These are phyloP conservation scores for Onygena corvina DNA, from an alignment of 2,329 filamentous ascomycete species.

Conservation along the genomic window DNA sequence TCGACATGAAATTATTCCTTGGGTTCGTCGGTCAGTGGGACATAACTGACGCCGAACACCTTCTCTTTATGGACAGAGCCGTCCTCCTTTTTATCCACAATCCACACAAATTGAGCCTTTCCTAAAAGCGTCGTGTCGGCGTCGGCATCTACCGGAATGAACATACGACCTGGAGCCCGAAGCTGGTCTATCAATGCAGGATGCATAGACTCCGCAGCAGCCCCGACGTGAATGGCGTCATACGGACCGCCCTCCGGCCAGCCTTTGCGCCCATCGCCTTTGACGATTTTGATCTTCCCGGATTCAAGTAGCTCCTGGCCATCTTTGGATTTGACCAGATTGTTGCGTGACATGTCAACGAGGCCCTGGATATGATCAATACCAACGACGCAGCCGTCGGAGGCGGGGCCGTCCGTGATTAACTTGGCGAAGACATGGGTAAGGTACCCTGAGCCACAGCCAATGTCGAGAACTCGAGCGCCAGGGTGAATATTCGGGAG, in stretches of 20 bases:
- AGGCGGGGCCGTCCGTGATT: slow-evolving; percentile 32
- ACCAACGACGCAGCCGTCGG: slow-evolving; percentile 49
- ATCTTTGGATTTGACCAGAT: slow-evolving; percentile 52
- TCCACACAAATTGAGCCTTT: slow-evolving; percentile 47
- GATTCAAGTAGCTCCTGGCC: slow-evolving; percentile 49
- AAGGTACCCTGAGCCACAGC: slow-evolving; percentile 68
- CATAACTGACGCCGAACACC: slow-evolving; percentile 51
- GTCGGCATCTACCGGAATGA: slow-evolving; percentile 50
- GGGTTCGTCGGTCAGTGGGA: slow-evolving; percentile 52
- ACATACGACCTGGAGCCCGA: slow-evolving; percentile 59
- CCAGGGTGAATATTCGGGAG: slow-evolving; percentile 45
- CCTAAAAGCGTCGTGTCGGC: slow-evolving; percentile 16
- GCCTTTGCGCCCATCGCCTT: slow-evolving; percentile 61
- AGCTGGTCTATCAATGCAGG: slow-evolving; percentile 63
- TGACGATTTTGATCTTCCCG: slow-evolving; percentile 58
- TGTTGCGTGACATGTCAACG: slow-evolving; percentile 49
- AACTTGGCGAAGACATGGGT: slow-evolving; percentile 80
- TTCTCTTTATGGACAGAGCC: slow-evolving; percentile 46
- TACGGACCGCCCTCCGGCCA: slow-evolving; percentile 52
- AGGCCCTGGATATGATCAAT: slow-evolving; percentile 61
- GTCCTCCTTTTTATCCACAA: slow-evolving; percentile 50
- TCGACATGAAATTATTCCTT: slow-evolving; percentile 8
- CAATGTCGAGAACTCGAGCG: slow-evolving; percentile 56
- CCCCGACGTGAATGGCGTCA: slow-evolving; percentile 93
- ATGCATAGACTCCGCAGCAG: slow-evolving; percentile 65